phyloP scores from a whole-genome alignment of 306 rosid species.

The Sindora glabra region DNA sequence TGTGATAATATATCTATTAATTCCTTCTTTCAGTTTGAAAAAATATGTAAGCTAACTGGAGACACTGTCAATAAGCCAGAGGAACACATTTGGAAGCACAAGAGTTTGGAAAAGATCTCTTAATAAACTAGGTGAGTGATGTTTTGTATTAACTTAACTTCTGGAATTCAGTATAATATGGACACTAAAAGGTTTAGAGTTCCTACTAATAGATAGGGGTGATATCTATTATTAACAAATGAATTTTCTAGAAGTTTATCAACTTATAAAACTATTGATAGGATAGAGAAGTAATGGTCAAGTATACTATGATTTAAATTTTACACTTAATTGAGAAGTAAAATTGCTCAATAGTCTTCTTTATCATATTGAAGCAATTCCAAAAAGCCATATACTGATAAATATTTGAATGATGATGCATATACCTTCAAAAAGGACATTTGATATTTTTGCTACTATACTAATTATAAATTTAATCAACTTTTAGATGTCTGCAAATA shows the following conservation, averaged over 20 bases:
- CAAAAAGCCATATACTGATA: background rate
- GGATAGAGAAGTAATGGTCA: too few relatives aligned
- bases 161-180: background rate
- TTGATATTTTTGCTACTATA: too few relatives aligned
- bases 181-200: background rate
- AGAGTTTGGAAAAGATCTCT: conserved; percentile 81
- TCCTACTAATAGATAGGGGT: background rate
- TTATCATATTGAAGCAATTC: too few relatives aligned
- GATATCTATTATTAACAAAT: background rate
- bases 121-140: conserved; percentile 71
- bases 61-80: conserved; percentile 80
- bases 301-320: too few relatives aligned
- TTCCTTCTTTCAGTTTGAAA: conserved; percentile 50
- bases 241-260: background rate
- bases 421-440: background rate
- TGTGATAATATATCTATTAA: too few relatives aligned
- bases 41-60: conserved; percentile 82
- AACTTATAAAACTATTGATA: too few relatives aligned
- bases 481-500: too few relatives aligned
- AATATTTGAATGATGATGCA: background rate
- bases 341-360: too few relatives aligned
- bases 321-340: too few relatives aligned
- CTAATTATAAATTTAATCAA: too few relatives aligned
- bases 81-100: conserved; percentile 97
- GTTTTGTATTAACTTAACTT: too few relatives aligned